These are phyloP conservation scores for Ramaria sp. DNA, from an alignment of 768 basidiomycete genomes.

Conservation along the genomic window DNA sequence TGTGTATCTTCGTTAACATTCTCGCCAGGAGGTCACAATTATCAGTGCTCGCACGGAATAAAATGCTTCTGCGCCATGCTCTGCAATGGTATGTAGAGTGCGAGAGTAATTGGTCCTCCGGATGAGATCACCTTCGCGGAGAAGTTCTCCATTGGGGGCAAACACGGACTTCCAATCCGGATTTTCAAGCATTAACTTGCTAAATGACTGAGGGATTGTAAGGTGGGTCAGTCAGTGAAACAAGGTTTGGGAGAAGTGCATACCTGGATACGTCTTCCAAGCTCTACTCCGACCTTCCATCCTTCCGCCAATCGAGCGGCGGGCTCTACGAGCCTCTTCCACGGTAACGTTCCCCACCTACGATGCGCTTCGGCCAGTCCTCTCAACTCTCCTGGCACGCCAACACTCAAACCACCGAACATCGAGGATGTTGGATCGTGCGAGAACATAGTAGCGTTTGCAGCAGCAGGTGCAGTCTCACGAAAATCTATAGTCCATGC, in stretches of 20 bases:
- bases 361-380: conserved; percentile 78
- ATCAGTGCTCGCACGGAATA: conserved; percentile 48
- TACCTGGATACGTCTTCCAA: conserved; percentile 64
- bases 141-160: conserved; percentile 59
- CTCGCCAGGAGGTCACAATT: conserved; percentile 7
- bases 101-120: conserved; percentile 62
- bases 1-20: conserved; percentile 6
- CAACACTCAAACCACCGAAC: conserved; percentile 80
- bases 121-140: conserved; percentile 68
- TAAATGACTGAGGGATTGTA: background rate
- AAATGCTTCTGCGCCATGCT: conserved; percentile 69
- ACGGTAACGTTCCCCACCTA: conserved; percentile 72
- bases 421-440: conserved; percentile 39
- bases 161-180: conserved; percentile 79
- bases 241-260: conserved; percentile 14
- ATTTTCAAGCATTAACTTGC: conserved; percentile 43
- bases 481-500: conserved; percentile 78
- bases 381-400: conserved; percentile 82
- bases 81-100: conserved; percentile 65
- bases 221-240: conserved; percentile 12
- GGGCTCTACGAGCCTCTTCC: conserved; percentile 70
- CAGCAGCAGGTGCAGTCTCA: conserved; percentile 67
- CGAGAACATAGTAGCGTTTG: conserved; percentile 71
- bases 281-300: conserved; percentile 71
- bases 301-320: conserved; percentile 63